Evolutionary conservation across 2,329 filamentous ascomycete species (phyloP), one percentile per base, ranked within the genome.

Genomic region (Diaporthe aspalathi): DNA sequence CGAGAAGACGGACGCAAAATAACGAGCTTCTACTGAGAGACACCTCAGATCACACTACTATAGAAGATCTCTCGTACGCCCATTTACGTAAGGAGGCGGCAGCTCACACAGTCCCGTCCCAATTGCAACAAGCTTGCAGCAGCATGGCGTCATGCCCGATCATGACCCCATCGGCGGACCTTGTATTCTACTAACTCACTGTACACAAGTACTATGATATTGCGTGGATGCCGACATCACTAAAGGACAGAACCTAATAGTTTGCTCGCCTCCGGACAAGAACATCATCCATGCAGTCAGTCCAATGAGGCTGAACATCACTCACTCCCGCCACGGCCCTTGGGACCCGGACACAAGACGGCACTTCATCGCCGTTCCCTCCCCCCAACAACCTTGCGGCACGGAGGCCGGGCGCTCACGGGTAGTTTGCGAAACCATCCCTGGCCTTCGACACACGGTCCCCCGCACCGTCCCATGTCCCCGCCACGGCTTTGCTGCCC

Each of bases 121-220:
- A n/a, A 17, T 65, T 50, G 45, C 60, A 65, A 50, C 45, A 38
- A 38, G 29, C 45, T 50, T 65, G 45, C 60, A 14, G n/a, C 60
- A 65, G 60, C 11, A 65, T 65, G 60, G 60, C 60, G 60, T 65
- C 60, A 65, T 65, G 60, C 60, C 38, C 45, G 45, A 65, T 45
- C 49, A 14, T 65, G 29, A 29, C 43, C 29, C 35, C 35, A n/a
- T 38, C 35, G 35, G 35, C 35, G 11, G 35, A 12, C 5, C 5
- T 2, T 38, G 35, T 38, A 38, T 38, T 38, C n/a, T 17, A 16
- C 14, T 7, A 32, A 17, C 35, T 20, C 43, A 49, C n/a, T n/a
- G n/a, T n/a, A n/a, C n/a, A n/a, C n/a, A n/a, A n/a, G n/a, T n/a
- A n/a, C n/a, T n/a, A n/a, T n/a, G n/a, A n/a, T n/a, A n/a, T n/a